These are phyloP conservation scores for Penicillium thymicola DNA, from an alignment of 2,329 filamentous ascomycete species.

Conservation along the genomic window DNA sequence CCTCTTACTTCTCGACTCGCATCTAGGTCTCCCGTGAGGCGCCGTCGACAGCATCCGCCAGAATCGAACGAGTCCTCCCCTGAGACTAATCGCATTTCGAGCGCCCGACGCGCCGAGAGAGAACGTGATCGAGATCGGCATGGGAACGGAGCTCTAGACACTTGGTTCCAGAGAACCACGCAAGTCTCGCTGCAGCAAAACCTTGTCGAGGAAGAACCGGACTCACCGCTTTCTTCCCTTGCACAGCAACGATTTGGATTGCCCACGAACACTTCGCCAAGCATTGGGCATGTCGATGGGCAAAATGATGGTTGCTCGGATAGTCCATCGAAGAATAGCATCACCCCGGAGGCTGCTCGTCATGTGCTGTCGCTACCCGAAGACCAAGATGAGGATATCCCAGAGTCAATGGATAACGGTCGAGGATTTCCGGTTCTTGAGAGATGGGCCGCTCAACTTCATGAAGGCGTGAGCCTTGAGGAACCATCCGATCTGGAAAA, in stretches of 20 bases:
- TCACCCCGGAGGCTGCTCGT: background rate
- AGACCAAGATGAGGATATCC: background rate
- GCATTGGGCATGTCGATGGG: background rate
- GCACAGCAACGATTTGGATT: conserved; percentile 13
- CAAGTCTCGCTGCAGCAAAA: conserved; percentile 8
- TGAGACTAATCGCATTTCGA: background rate
- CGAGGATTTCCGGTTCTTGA: conserved; percentile 23
- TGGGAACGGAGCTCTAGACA: conserved; percentile 23
- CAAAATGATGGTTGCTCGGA: background rate
- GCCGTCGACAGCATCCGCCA: background rate
- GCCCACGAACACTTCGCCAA: background rate
- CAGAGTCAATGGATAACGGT: conserved; percentile 18
- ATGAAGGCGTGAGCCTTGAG: conserved; percentile 3
- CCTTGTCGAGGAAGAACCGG: background rate
- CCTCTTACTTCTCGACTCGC: background rate
- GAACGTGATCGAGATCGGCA: conserved; percentile 19
- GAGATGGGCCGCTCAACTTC: conserved; percentile 22
- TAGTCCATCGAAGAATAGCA: background rate
- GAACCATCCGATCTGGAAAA: conserved; percentile 13
- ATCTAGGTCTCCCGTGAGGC: conserved; percentile 10
- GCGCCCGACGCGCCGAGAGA: conserved; percentile 6
- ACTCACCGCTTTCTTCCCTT: conserved; percentile 16
- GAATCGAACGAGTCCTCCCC: background rate
- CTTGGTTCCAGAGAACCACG: conserved; percentile 20
- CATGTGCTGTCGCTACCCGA: background rate